phyloP scores from a whole-genome alignment of 1,284 basidiomycete species.

The Cystobasidium sp. region DNA sequence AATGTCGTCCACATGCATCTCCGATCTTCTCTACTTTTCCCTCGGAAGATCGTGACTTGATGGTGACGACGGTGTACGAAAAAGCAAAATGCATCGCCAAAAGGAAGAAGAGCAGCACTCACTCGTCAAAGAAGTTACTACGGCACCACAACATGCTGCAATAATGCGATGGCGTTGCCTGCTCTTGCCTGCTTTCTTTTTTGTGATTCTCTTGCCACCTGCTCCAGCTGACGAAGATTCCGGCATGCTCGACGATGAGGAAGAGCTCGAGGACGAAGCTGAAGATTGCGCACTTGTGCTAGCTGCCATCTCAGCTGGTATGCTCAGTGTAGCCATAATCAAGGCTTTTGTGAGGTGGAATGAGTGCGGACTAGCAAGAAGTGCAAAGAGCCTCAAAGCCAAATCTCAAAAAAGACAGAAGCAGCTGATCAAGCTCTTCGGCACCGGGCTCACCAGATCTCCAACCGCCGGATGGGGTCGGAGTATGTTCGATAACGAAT shows the following conservation, averaged over 20 bases:
- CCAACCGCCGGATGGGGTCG: slow-evolving; percentile 18
- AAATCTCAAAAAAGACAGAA: slow-evolving; percentile 8
- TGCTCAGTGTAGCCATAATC: slow-evolving; percentile 29
- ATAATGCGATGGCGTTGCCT: slow-evolving; percentile 49
- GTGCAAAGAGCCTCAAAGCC: not conserved
- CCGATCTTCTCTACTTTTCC: slow-evolving; percentile 2
- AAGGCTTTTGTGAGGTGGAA: not conserved
- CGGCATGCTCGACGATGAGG: slow-evolving; percentile 3
- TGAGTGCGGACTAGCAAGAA: not conserved
- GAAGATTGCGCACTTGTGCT: not conserved
- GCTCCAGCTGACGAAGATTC: slow-evolving; percentile 20
- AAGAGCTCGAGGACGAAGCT: slow-evolving; percentile 7
- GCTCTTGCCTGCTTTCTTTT: slow-evolving; percentile 3
- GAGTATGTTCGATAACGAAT: slow-evolving; percentile 1
- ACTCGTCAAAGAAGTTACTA: slow-evolving; percentile 52
- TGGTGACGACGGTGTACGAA: not conserved
- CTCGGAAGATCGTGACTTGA: slow-evolving; percentile 15
- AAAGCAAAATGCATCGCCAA: not conserved
- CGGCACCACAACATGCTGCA: slow-evolving; percentile 50
- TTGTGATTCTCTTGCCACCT: slow-evolving; percentile 17
- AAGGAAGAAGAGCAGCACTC: slow-evolving; percentile 13
- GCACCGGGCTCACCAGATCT: slow-evolving; percentile 9
- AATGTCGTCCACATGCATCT: not conserved
- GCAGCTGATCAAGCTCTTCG: not conserved
- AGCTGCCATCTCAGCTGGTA: slow-evolving; percentile 36